Base-by-base conservation (phyloP, 140 eudicot genomes). In the Bidens hawaiensis region DNA sequence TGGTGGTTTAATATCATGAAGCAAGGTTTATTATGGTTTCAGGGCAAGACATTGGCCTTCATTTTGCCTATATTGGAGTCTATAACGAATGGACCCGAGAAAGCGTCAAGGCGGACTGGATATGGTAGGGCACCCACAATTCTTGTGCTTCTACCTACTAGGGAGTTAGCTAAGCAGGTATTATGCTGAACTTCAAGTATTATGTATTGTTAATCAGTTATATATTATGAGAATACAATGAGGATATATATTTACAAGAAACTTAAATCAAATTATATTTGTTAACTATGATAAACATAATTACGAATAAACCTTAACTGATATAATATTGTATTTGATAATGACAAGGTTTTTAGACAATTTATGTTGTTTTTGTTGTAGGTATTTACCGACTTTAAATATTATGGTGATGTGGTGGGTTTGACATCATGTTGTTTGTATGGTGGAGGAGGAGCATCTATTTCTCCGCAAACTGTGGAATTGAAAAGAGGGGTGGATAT, bases 21-120 rank as follows among this genome's bases (percentile, higher is more conserved):
- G 24, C 17, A 46, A 15, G 52, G n/a, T n/a, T n/a, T n/a, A n/a
- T n/a, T n/a, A 30, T 52, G 36, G 24, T 38, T 59, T 13, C 76
- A 88, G 96, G 96, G 99, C 4, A 93, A 93, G 71, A 88, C 95
- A 13, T 75, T 93, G 71, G 95, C 95, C 22, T 93, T 85, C 73
- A 93, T 93, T 68, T 85, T 88, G 70, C 99, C 96, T 0, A 82
- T 93, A 65, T 47, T 88, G 68, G 99, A 88, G 58, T 93, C 99
- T 18, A 17, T 93, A 28, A 82, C 73, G 50, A 88, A 88, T 72
- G 96, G 96, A 42, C 91, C 78, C 0, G 70, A 78, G 8, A 82
- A 80, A 78, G 81, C 73, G 18, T 60, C 72, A 21, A 33, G 94
- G 67, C 84, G 74, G 62, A 84, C 84, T 26, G 96, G 94, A 34